Base-by-base conservation (phyloP, 768 basidiomycete genomes). In the Lanmaoa pseudosensibilis region DNA sequence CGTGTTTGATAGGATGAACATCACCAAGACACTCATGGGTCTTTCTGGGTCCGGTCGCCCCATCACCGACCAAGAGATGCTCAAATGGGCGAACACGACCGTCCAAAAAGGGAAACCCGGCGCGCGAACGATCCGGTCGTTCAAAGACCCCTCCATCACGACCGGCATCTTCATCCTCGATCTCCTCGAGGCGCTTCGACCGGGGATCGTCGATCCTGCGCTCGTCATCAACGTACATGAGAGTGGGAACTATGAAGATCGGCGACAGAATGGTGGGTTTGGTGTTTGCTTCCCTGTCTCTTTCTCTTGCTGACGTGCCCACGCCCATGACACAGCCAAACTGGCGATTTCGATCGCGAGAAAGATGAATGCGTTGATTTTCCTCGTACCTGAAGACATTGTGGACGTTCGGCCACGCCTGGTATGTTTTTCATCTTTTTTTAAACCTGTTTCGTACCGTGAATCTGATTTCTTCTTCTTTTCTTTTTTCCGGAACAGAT, bases 261-360 rank as follows among this genome's bases (percentile, higher is more conserved):
- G 93, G 66, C 82, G 90, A 65, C 88, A 92, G 75, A 99, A 98
- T 67, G 94, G 95, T 96, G 56, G 19, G 85, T 74, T 25, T 5
- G 4, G 36, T 5, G 3, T 21, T 1, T 21, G 6, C n/a, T 0
- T 11, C 7, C 3, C 21, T 13, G 15, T 1, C 41, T 7, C 4
- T 3, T 13, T 2, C 2, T 32, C 19, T 32, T 5, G 46, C 33
- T 47, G 18, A 37, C 18, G 12, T 4, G 21, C 18, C 4, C 6
- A 27, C 27, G 27, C 4, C 9, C 2, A 5, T 18, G 25, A 30
- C 6, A 12, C 60, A 97, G 95, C 95, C 16, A 98, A 98, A 83
- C 74, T 98, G 60, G 96, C 94, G 9, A 98, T 98, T 64, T 98
- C 96, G 3, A 98, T 98, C 64, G 95, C 96, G n/a, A 82, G 96